Conservation (phyloP, 805 yeast genomes). For the Candida railenensis region DNA sequence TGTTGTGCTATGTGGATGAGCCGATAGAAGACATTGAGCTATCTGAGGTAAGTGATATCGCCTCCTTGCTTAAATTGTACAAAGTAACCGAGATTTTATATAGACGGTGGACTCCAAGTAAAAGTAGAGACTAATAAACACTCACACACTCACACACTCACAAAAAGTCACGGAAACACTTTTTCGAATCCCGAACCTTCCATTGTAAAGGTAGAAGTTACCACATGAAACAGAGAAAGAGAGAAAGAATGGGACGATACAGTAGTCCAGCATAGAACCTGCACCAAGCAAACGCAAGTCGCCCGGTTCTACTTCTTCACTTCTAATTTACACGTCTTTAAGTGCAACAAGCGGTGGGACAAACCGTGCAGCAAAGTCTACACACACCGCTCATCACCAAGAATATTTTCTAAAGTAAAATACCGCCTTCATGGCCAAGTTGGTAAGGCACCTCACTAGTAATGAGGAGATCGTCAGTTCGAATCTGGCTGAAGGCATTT, state of each 20-base stretch:
- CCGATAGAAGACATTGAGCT: conserved; percentile 47
- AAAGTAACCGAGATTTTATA: conserved; percentile 65
- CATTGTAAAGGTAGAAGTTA: too few species aligned
- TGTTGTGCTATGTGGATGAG: conserved; percentile 63
- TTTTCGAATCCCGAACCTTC: too few species aligned
- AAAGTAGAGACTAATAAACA: conserved; percentile 64
- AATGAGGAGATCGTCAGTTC: conserved; percentile 19
- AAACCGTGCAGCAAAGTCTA: too few species aligned
- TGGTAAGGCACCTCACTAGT: conserved; percentile 19
- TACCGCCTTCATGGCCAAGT: conserved; percentile 18
- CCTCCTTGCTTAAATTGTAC: conserved; percentile 39
- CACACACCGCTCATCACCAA: too few species aligned
- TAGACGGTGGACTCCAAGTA: conserved; percentile 82
- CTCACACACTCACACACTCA: neutral
- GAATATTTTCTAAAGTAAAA: neutral
- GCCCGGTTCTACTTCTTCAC: too few species aligned
- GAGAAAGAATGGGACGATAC: too few species aligned
- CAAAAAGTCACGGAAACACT: too few species aligned
- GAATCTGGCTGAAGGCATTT: conserved; percentile 16
- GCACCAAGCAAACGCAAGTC: too few species aligned
- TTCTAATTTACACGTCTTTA: neutral
- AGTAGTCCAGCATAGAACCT: too few species aligned
- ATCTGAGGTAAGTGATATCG: conserved; percentile 16
- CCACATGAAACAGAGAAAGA: too few species aligned
- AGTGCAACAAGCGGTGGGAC: too few species aligned